These are phyloP conservation scores for Canavalia ensiformis DNA, from an alignment of 306 rosid species.

Conservation along the genomic window DNA sequence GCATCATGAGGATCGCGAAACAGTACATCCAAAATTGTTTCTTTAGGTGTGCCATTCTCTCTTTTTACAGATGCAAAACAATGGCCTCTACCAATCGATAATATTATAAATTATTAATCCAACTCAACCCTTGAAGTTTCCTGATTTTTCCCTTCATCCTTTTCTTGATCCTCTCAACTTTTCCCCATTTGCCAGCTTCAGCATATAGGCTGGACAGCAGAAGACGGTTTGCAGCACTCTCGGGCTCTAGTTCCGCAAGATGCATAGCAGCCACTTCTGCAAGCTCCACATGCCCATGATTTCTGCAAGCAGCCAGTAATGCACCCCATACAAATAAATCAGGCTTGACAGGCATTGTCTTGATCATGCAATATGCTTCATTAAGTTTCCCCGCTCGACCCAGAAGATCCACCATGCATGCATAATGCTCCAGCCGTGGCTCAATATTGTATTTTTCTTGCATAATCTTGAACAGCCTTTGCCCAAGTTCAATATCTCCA, in stretches of 20 bases:
- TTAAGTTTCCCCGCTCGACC: constrained; percentile 77
- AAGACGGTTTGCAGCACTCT: constrained; percentile 74
- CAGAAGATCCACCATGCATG: constrained; percentile 83
- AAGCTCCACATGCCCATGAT: constrained; percentile 72
- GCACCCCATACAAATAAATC: constrained; percentile 98
- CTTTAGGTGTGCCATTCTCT: not conserved
- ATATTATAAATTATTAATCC: constrained; percentile 67
- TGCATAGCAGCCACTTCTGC: constrained; percentile 83
- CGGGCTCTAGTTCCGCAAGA: constrained; percentile 79
- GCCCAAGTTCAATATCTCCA: constrained; percentile 73
- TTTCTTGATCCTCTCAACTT: constrained; percentile 75
- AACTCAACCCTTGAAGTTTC: constrained; percentile 86
- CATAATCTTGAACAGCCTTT: constrained; percentile 71
- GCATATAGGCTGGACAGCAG: constrained; percentile 77
- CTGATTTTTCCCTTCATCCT: constrained; percentile 64
- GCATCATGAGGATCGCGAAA: not conserved
- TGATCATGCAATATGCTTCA: constrained; percentile 69
- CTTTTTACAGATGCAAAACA: constrained; percentile 20
- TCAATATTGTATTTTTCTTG: constrained; percentile 66
- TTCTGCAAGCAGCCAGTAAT: constrained; percentile 80
- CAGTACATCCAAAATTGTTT: not conserved
- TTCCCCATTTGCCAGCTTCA: constrained; percentile 78
- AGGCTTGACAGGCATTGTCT: constrained; percentile 77
- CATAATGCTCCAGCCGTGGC: constrained; percentile 88
- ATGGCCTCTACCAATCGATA: constrained; percentile 21